Evolutionary conservation across 805 yeast species (phyloP), one percentile per base, ranked within the genome.

Genomic region (Cyberlindnera amylophila): DNA sequence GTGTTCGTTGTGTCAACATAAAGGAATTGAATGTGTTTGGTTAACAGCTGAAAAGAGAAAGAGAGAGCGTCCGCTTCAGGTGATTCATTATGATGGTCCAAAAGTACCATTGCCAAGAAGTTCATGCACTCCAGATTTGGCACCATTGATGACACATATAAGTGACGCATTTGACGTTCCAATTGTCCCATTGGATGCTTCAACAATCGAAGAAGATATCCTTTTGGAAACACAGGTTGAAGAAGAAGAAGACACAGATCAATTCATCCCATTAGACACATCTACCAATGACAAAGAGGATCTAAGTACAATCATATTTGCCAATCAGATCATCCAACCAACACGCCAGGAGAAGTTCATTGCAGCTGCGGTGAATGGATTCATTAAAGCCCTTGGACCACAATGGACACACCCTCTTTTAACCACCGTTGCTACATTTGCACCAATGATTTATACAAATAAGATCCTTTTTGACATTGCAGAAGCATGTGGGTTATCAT

Each of bases 401-500:
- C 73, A 70, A 43, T 52, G 63, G 30, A 64, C 74, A 0, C 73
- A 69, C 44, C 64, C 66, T 2, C 51, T 57, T 12, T 50, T 71
- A 6, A 67, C 71, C 10, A 70, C 74, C 0, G 61, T 61, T 1
- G 65, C 70, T 0, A 64, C 70, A 1, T 70, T 70, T 46, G 52
- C 70, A 1, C 71, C 72, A 1, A 59, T 62, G 7, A 63, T 66
- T 6, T 26, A 7, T 4, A 46, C 47, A 11, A 67, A 66, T 34
- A 42, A 52, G 3, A 50, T 62, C 6, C 45, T 69, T 34, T 53
- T 58, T 38, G 55, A 54, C n/a, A 58, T 70, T 3, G 69, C 69
- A 15, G 52, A 57, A 36, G 66, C 71, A 10, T 69, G 74, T 53
- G 75, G 74, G 8, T 67, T 70, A 4, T 51, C 72, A 0, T 68